phyloP scores from a whole-genome alignment of 495 filamentous ascomycete genomes.

The Hypoxylon intermedium region DNA sequence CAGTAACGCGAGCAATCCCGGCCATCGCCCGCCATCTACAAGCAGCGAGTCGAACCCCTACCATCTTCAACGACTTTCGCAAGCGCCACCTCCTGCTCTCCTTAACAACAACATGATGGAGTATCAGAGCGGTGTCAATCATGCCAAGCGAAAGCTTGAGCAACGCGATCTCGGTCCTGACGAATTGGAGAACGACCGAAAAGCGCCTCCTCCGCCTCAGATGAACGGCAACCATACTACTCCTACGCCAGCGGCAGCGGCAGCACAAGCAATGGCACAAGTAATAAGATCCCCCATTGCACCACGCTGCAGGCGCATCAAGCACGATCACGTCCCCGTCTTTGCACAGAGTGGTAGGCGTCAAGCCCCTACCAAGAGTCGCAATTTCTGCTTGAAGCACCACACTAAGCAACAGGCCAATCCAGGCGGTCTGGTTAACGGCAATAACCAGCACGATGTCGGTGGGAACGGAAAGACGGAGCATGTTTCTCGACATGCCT shows the following conservation, averaged over 20 bases:
- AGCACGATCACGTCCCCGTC: conserved; percentile 48
- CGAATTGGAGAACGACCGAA: conserved; percentile 52
- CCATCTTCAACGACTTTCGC: conserved; percentile 41
- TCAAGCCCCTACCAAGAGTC: conserved; percentile 35
- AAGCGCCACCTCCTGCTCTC: conserved; percentile 20
- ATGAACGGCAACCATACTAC: conserved; percentile 49
- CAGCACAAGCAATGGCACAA: conserved; percentile 14
- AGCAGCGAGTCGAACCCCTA: conserved; percentile 51
- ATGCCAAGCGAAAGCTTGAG: conserved; percentile 62
- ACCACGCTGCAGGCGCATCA: conserved; percentile 47
- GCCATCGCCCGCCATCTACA: conserved; percentile 49
- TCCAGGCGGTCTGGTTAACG: conserved; percentile 45
- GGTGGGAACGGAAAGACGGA: conserved; percentile 41
- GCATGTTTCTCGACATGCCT: conserved; percentile 54
- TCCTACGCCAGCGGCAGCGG: conserved; percentile 33
- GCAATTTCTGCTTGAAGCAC: conserved; percentile 50
- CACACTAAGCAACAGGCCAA: conserved; percentile 33
- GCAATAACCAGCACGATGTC: conserved; percentile 39
- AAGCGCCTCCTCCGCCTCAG: conserved; percentile 52
- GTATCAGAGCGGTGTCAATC: conserved; percentile 45
- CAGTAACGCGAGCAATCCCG: conserved; percentile 43
- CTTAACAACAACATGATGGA: conserved; percentile 41
- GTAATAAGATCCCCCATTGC: conserved; percentile 40
- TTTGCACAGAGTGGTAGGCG: conserved; percentile 51
- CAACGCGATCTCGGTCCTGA: conserved; percentile 56